Base-by-base conservation (phyloP, 345 rosid genomes). In the Syzygium jambos region DNA sequence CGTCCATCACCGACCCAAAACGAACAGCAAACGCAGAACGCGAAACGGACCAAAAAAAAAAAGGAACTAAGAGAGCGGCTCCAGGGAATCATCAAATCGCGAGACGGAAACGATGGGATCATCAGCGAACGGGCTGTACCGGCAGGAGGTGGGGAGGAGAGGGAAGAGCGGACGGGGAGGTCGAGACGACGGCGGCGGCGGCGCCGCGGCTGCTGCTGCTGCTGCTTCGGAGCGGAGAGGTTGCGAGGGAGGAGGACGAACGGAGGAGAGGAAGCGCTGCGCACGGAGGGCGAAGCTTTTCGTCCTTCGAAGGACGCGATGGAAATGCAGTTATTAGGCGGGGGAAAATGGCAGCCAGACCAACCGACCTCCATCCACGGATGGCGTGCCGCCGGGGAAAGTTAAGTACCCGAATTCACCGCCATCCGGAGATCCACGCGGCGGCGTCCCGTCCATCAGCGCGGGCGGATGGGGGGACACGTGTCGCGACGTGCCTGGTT, bases 51-150 rank as follows among this genome's bases (percentile, higher is more conserved):
- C 46, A 43, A 43, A 43, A 43, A 43, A 1, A 38, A 41, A 34
- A 11, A n/a, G 65, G 43, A 19, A 23, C n/a, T 10, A 27, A 11
- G 8, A 10, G 63, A 57, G 63, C 29, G 63, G 25, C 14, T 51
- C n/a, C 27, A 12, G 25, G 63, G 63, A 23, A 25, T 57, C 63
- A 6, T 25, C 63, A 4, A 4, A 57, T 25, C 63, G 27, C 63
- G 11, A 57, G n/a, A 23, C 2, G 23, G 25, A 38, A 73, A 0
- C 82, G 49, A 59, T 29, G 21, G 11, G 49, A 0, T 6, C 46
- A 5, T 43, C 46, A 43, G 46, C 46, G 46, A 43, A 43, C 46
- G 46, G 46, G 46, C 7, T 43, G 38, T 73, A 38, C 82, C 82
- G 25, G 82, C 38, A 38, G 49, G 21, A 38, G 23, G 82, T 38